A percentile compares a stretch with the other conserved stretches of the same genome.
phyloP scores from a whole-genome alignment of 2,329 filamentous ascomycete genomes.

The Knufia fluminis region DNA sequence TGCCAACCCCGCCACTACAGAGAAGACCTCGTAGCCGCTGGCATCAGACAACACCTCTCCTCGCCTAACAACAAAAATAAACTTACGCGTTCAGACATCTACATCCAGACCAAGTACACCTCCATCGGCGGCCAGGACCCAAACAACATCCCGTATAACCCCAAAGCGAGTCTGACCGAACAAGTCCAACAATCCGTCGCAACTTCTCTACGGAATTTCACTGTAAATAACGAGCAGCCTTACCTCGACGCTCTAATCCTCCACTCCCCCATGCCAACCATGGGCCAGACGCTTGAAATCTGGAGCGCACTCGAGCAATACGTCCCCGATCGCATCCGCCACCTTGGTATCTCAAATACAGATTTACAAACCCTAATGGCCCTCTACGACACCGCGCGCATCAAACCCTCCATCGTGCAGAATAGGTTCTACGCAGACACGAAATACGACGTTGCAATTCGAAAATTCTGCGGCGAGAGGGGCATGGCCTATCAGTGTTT shows the following conservation, averaged over 20 bases:
- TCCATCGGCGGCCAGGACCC: slow-evolving; percentile 53
- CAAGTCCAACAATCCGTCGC: slow-evolving; percentile 60
- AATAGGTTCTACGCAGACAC: slow-evolving; percentile 61
- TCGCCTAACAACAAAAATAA: slow-evolving; percentile 50
- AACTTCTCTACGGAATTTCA: slow-evolving; percentile 52
- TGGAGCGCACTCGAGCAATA: slow-evolving; percentile 59
- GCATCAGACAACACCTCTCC: slow-evolving; percentile 46
- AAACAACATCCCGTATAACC: slow-evolving; percentile 54
- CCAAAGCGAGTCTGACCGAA: slow-evolving; percentile 47
- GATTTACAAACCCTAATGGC: slow-evolving; percentile 44
- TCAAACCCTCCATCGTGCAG: slow-evolving; percentile 59
- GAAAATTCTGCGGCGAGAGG: slow-evolving; percentile 46
- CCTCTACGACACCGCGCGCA: slow-evolving; percentile 28
- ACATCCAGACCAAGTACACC: slow-evolving; percentile 79
- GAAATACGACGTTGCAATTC: slow-evolving; percentile 50
- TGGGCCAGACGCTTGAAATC: slow-evolving; percentile 49
- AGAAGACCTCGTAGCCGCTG: slow-evolving; percentile 60
- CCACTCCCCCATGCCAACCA: slow-evolving; percentile 46
- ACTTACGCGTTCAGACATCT: slow-evolving; percentile 53
- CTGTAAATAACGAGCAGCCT: slow-evolving; percentile 26
- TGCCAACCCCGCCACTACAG: slow-evolving; percentile 71
- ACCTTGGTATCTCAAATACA: slow-evolving; percentile 70
- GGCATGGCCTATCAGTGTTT: slow-evolving; percentile 50
- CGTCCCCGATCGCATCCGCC: slow-evolving; percentile 54
- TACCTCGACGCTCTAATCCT: slow-evolving; percentile 53